Conservation (phyloP, 2,329 filamentous ascomycete species). For the Fusarium redolens region DNA sequence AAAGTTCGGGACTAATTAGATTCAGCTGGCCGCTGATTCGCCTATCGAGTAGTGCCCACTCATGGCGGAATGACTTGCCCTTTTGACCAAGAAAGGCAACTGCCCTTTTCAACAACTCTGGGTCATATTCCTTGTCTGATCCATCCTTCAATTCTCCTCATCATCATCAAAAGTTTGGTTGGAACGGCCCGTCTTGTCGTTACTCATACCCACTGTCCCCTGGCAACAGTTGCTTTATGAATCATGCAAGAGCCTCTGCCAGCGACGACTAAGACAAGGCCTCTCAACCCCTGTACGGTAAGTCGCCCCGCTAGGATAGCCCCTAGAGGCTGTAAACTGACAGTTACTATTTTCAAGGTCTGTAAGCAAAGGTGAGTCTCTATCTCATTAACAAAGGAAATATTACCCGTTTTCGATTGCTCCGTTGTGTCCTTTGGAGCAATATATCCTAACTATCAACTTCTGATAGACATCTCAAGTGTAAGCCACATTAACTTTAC, state of each 20-base stretch:
- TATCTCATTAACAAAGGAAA: slow-evolving; percentile 4
- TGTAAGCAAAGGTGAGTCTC: slow-evolving; percentile 41
- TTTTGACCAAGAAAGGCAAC: slow-evolving; percentile 27
- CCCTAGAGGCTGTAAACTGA: slow-evolving; percentile 3
- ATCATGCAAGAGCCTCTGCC: slow-evolving; percentile 37
- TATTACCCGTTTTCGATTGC: slow-evolving; percentile 4
- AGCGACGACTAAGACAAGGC: slow-evolving; percentile 22
- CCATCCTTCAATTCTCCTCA: slow-evolving; percentile 4
- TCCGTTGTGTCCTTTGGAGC: not conserved
- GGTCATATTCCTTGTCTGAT: not conserved
- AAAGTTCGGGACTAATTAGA: slow-evolving; percentile 7
- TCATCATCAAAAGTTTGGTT: slow-evolving; percentile 9
- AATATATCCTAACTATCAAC: slow-evolving; percentile 11
- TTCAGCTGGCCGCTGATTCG: slow-evolving; percentile 6
- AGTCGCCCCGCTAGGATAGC: slow-evolving; percentile 1
- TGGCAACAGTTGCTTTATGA: not conserved
- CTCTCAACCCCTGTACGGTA: slow-evolving; percentile 39
- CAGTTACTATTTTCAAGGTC: slow-evolving; percentile 18
- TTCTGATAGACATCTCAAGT: slow-evolving; percentile 39
- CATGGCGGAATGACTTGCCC: slow-evolving; percentile 5
- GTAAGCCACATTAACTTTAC: slow-evolving; percentile 12
- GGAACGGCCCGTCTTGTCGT: not conserved
- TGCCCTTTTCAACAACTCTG: slow-evolving; percentile 15
- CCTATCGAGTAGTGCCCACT: not conserved
- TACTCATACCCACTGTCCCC: slow-evolving; percentile 10